Evolutionary conservation across 257 asterid species (phyloP), one percentile per base, ranked within the genome.

Genomic region (Ilex aquifolium): DNA sequence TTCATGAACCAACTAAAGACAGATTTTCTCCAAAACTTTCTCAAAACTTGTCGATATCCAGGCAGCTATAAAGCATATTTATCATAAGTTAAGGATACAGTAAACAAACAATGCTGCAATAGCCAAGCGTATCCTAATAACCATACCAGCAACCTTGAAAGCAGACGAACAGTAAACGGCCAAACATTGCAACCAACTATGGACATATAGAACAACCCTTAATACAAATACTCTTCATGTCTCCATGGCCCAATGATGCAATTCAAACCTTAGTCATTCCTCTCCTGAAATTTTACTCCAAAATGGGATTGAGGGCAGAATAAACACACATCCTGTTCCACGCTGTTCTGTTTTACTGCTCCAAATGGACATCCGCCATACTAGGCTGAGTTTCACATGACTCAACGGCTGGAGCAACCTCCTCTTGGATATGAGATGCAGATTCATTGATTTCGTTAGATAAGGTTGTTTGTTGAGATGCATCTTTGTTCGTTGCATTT

Each of bases 121-220:
- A 67, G 27, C 29, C 65, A 39, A 30, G 64, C 40, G 57, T 14
- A 30, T 39, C 50, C 44, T 44, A 29, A 59, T 13, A 50, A 52
- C 16, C 80, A 80, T 69, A 65, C 83, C 69, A 70, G 71, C 44
- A 59, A 67, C 58, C 30, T 46, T 50, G 31, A 46, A 66, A 48
- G 59, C 57, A 76, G 72, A 78, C 58, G 48, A 67, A 74, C 74
- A 73, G 72, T 61, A 78, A 71, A 78, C 67, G 54, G 69, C 74
- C 81, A 60, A 69, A 60, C 81, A 65, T 56, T 44, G 63, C 65
- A 62, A 76, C 69, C 55, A 71, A 74, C 70, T 65, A 71, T 42
- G 79, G 69, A 73, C 59, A 76, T 68, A 60, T 62, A 70, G 67
- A 64, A 69, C 77, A 67, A 67, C 69, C 70, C 59, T 75, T 78